phyloP scores from a whole-genome alignment of 2,329 filamentous ascomycete species.

The Colletotrichum limetticola region DNA sequence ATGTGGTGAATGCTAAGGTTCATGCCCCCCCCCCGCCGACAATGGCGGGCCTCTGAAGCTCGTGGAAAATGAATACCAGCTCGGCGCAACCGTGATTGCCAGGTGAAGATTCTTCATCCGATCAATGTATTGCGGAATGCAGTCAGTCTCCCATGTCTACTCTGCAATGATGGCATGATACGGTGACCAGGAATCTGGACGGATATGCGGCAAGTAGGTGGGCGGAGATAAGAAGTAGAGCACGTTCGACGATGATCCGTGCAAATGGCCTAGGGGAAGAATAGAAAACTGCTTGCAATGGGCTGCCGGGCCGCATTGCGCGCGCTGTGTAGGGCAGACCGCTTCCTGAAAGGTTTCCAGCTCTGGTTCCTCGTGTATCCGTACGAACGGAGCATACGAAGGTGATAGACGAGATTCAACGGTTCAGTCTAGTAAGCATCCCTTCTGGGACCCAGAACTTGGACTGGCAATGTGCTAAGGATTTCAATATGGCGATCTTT shows the following conservation, averaged over 20 bases:
- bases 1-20: slow-evolving; percentile 15
- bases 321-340: neutral
- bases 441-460: neutral
- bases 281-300: neutral
- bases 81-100: neutral
- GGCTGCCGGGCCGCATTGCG: slow-evolving; percentile 6
- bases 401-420: neutral
- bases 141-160: neutral
- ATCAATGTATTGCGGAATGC: neutral
- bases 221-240: neutral
- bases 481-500: neutral
- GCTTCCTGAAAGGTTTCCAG: neutral
- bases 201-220: slow-evolving; percentile 2
- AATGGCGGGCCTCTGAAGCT: neutral
- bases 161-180: neutral
- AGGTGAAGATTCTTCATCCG: neutral
- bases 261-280: neutral
- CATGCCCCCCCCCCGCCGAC: neutral
- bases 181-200: neutral
- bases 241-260: neutral
- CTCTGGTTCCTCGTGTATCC: neutral
- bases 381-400: too few relatives aligned
- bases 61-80: neutral
- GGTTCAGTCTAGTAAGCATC: neutral
- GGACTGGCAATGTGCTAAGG: neutral